phyloP scores from a whole-genome alignment of 169 alveolate genomes.

The Plasmodium malariae region DNA sequence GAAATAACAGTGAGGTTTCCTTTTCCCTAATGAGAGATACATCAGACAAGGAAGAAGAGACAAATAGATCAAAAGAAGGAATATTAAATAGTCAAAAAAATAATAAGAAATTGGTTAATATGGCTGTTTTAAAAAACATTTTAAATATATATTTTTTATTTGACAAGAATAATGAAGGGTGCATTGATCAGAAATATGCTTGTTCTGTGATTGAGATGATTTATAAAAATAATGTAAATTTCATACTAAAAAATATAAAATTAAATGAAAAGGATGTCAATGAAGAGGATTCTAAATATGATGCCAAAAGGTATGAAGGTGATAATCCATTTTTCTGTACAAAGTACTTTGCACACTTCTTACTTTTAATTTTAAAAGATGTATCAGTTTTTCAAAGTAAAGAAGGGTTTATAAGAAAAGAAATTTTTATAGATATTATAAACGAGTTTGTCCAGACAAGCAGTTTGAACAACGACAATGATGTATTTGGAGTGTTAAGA shows the following conservation, averaged over 20 bases:
- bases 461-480: neutral
- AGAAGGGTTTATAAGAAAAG: conserved; percentile 39
- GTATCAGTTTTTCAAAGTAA: conserved; percentile 31
- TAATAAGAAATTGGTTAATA: conserved; percentile 30
- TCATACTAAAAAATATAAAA: conserved; percentile 35
- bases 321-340: conserved; percentile 31
- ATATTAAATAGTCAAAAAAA: neutral
- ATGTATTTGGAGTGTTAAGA: conserved; percentile 29
- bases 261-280: conserved; percentile 22
- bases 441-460: conserved; percentile 10
- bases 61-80: neutral
- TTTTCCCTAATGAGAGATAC: neutral
- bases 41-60: neutral
- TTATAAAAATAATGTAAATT: conserved; percentile 49
- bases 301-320: neutral
- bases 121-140: conserved; percentile 52
- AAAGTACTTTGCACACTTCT: conserved; percentile 46
- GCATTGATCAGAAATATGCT: conserved; percentile 46
- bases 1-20: neutral
- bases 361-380: conserved; percentile 23
- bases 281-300: neutral
- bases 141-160: conserved; percentile 62
- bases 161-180: conserved; percentile 58
- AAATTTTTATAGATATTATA: conserved; percentile 27
- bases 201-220: conserved; percentile 60